Base-by-base conservation (phyloP, 1,284 basidiomycete species). In the Cryptococcus floricola region DNA sequence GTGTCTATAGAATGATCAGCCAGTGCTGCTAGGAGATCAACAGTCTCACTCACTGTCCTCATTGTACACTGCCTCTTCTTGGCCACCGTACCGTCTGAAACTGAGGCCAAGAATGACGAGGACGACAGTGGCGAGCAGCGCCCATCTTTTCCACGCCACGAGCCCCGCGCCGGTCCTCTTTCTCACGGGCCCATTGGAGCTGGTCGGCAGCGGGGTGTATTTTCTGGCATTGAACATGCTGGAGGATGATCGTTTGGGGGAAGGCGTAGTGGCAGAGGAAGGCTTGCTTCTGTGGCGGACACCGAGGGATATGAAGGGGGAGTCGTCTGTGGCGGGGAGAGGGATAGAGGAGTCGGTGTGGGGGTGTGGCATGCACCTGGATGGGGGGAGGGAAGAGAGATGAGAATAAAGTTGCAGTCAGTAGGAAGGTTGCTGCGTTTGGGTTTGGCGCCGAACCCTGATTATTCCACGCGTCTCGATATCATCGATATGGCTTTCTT, bases 171-270 rank as follows among this genome's bases (percentile, higher is more conserved):
- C 67, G 34, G 66, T 55, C 10, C 71, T 57, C 47, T 66, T 66
- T 27, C 70, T 59, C 19, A 50, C 52, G 18, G 51, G 57, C 8
- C 16, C 23, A 53, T 61, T 61, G 10, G 65, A 48, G 44, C 57
- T 65, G n/a, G 69, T 73, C 14, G 74, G 74, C 4, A 76, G 62
- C 39, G 73, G 71, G 13, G 70, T 57, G 58, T 76, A 76, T 55
- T 74, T 73, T 39, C 71, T 60, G 37, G 61, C 56, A 37, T 55
- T 54, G 60, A 76, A 76, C 74, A 76, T 76, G 28, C 43, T 19
- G 52, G 45, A 12, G 50, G 61, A 37, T 2, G 50, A 12, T 18
- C 7, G 34, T 28, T 50, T 39, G 48, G 19, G 38, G 34, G 43
- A 23, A 14, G 53, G 43, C n/a, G 53, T 43, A 46, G 47, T 12